A percentile compares a stretch with the other conserved stretches of the same genome.
phyloP scores from a whole-genome alignment of 331 rosid genomes.

The Pyracantha coccinea region DNA sequence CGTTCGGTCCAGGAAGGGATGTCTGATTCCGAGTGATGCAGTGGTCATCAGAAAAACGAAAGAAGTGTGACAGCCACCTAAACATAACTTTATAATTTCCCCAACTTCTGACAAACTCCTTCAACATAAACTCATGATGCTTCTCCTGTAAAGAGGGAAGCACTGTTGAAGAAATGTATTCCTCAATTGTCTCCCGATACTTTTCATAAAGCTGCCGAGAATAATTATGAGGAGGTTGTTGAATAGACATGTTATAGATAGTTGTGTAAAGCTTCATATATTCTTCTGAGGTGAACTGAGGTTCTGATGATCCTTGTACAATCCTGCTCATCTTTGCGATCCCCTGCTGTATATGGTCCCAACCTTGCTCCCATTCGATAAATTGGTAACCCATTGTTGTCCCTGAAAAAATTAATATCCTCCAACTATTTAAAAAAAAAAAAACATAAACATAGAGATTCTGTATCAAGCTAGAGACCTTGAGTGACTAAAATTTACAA shows the following conservation, averaged over 20 bases:
- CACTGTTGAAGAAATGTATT: conserved; percentile 31
- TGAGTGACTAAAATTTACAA: neutral
- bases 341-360: conserved; percentile 37
- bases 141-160: conserved; percentile 43
- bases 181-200: conserved; percentile 22
- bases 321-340: conserved; percentile 43
- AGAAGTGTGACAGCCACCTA: conserved; percentile 58
- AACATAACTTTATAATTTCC: conserved; percentile 44
- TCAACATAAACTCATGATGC: conserved; percentile 51
- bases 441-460: too few species aligned
- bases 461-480: neutral
- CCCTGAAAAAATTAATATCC: neutral
- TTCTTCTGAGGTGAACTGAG: conserved; percentile 30
- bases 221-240: conserved; percentile 37
- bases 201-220: conserved; percentile 42
- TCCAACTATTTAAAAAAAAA: neutral
- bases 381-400: neutral
- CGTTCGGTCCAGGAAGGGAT: conserved; percentile 32
- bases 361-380: conserved; percentile 40
- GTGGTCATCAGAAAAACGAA: conserved; percentile 42
- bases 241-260: conserved; percentile 48
- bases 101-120: conserved; percentile 64
- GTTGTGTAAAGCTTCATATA: conserved; percentile 44
- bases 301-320: conserved; percentile 34
- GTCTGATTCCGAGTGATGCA: conserved; percentile 22